Percentiles rank a stretch among this genome's conserved stretches.
Evolutionary conservation across 495 filamentous ascomycete genomes (phyloP).

Genomic region (Schizothecium vesticola): DNA sequence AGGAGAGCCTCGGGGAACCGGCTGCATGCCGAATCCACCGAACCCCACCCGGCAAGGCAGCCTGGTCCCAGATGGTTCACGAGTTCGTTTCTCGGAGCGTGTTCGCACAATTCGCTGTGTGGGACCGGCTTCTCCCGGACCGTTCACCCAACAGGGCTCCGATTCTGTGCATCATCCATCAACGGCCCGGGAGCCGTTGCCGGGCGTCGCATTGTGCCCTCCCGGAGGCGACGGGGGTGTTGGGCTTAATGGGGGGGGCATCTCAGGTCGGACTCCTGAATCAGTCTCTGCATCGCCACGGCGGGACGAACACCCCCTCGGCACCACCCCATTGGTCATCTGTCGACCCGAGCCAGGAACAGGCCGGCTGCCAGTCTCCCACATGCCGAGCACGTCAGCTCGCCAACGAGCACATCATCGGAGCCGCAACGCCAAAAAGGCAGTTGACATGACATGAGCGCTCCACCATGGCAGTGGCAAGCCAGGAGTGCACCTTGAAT

Average conservation of each 20-base stretch:
- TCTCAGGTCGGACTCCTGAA: neutral
- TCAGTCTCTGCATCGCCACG: neutral
- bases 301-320: neutral
- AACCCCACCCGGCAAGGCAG: neutral
- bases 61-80: neutral
- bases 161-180: neutral
- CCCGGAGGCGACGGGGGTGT: neutral
- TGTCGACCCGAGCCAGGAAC: neutral
- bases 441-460: neutral
- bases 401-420: slow-evolving; percentile 1
- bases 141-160: no score
- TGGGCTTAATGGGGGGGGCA: neutral
- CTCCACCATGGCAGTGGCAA: neutral
- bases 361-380: neutral
- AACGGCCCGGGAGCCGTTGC: neutral
- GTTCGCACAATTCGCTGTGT: neutral
- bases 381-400: neutral
- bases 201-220: neutral
- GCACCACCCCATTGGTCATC: neutral
- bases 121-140: neutral
- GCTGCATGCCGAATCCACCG: neutral
- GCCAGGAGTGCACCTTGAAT: neutral
- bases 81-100: no score
- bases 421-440: neutral
- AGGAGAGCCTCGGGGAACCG: neutral